These are phyloP conservation scores for thale cress (Arabidopsis thaliana) DNA, from an alignment of 345 rosid genomes.

Conservation along the genomic window TAIR10.1 NC_003075.7:8436501-8437000, in stretches of 20 bases:
- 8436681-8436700: no score
- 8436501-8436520: not conserved
- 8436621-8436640: not conserved
- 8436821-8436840: not conserved
- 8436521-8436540: not conserved
- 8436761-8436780: not conserved
- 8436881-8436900: not conserved
- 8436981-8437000: not conserved
- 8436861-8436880: not conserved
- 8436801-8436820: not conserved
- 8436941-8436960: not conserved
- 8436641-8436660: not conserved
- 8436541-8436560: not conserved
- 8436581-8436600: not conserved
- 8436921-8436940: not conserved
- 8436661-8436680: no score
- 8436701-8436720: no score
- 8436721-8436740: no score
- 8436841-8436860: not conserved
- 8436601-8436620: not conserved
- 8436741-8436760: not conserved
- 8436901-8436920: not conserved
- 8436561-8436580: no score
- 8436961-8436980: not conserved
- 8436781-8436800: no score